These are phyloP conservation scores for Polychaeton citri DNA, from an alignment of 2,329 filamentous ascomycete species.

Conservation along the genomic window DNA sequence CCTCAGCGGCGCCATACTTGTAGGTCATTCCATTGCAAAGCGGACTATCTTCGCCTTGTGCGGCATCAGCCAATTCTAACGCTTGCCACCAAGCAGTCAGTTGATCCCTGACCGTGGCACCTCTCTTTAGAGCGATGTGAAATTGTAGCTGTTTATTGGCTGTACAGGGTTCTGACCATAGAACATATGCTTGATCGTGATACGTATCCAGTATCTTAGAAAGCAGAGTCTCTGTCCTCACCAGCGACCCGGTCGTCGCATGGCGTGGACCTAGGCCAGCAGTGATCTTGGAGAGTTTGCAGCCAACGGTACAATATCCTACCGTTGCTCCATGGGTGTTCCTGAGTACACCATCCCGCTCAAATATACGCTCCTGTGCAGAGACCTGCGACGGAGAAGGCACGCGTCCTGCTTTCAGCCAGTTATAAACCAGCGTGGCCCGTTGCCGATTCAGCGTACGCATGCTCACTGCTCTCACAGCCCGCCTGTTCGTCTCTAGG, in stretches of 20 bases:
- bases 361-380: slow-evolving; percentile 43
- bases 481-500: slow-evolving; percentile 72
- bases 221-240: no score
- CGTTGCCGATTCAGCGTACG: slow-evolving; percentile 74
- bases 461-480: slow-evolving; percentile 75
- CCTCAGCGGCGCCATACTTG: no score
- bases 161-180: no score
- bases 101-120: slow-evolving; percentile 35
- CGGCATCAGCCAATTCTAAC: slow-evolving; percentile 33
- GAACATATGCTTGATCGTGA: no score
- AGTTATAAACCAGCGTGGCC: slow-evolving; percentile 60
- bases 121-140: slow-evolving; percentile 52
- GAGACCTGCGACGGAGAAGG: slow-evolving; percentile 55
- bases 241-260: no score
- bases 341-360: slow-evolving; percentile 52
- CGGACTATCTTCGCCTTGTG: no score
- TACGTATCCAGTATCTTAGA: no score
- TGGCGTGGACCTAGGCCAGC: slow-evolving; percentile 15
- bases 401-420: slow-evolving; percentile 33
- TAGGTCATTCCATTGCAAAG: no score
- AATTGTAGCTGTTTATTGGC: slow-evolving; percentile 18
- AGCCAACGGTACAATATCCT: slow-evolving; percentile 43
- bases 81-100: slow-evolving; percentile 52
- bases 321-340: slow-evolving; percentile 33
- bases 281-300: slow-evolving; percentile 12